A percentile compares a stretch with the other conserved stretches of the same genome.
phyloP scores from a whole-genome alignment of 345 rosid species.

The Sonneratia alba region DNA sequence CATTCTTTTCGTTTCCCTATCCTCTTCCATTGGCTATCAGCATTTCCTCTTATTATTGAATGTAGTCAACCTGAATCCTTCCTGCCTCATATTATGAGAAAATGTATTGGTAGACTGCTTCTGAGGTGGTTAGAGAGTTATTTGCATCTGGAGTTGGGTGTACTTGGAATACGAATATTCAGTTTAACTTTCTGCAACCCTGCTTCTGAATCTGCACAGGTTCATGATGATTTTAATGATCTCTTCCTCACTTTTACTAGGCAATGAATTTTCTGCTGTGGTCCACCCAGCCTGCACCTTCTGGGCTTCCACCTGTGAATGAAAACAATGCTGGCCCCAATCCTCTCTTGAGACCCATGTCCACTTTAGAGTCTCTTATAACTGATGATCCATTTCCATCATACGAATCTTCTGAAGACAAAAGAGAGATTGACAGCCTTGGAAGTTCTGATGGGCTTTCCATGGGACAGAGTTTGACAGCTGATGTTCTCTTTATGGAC shows the following conservation, averaged over 20 bases:
- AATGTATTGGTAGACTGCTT: not conserved
- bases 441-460: slow-evolving; percentile 22
- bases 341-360: slow-evolving; percentile 23
- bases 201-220: not conserved
- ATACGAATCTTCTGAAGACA: slow-evolving; percentile 32
- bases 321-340: slow-evolving; percentile 34
- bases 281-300: slow-evolving; percentile 27
- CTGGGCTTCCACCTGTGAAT: slow-evolving; percentile 36
- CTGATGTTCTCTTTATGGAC: slow-evolving; percentile 25
- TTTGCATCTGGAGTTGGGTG: not conserved
- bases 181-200: not conserved
- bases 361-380: slow-evolving; percentile 58
- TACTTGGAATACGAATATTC: not conserved
- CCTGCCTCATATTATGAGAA: too few relatives aligned
- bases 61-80: too few relatives aligned
- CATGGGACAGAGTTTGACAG: slow-evolving; percentile 22
- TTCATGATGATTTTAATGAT: not conserved
- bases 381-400: slow-evolving; percentile 57
- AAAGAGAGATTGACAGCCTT: slow-evolving; percentile 25
- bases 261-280: slow-evolving; percentile 85
- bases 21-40: not conserved
- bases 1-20: too few relatives aligned
- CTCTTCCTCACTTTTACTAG: slow-evolving; percentile 16
- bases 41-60: not conserved
- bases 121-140: not conserved